Evolutionary conservation across 495 filamentous ascomycete genomes (phyloP), one percentile per base, ranked within the genome.

Genomic region (Astrocystis sublimbata): DNA sequence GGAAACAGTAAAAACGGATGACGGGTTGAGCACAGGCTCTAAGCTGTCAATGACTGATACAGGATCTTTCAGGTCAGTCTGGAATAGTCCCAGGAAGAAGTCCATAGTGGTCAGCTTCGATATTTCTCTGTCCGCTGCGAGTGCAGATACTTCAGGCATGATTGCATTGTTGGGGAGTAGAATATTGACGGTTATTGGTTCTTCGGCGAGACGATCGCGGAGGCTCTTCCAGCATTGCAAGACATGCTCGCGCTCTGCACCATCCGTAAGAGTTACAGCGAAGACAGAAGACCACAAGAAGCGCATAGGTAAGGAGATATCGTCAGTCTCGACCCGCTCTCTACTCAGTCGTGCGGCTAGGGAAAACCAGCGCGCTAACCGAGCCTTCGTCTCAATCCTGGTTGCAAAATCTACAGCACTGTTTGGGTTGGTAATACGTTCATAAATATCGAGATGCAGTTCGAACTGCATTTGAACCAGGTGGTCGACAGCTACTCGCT

Each of bases 101-200:
- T 96, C 96, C 85, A 94, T 92, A 0, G 92, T 98, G 13, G 90
- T 96, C 13, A 98, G 79, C 69, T 92, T 90, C 46, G 90, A 91
- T 26, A 96, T 89, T 68, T 99, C 94, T 31, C 92, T 87, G 47
- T 96, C 92, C 12, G 93, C 86, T 3, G 90, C 89, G 12, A 81
- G 81, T 4, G 82, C 78, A 0, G 96, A 97, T 17, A 99, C 81
- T 70, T 97, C 92, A 0, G 92, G 87, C 87, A 99, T 96, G 41
- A 90, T 81, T 1, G 84, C 83, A 68, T 96, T 97, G 66, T 98
- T 98, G 15, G 87, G 86, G 6, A 98, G 81, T 40, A 78, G 79
- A 58, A 98, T 86, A 2, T 78, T 74, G 0, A 71, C 58, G 6
- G 71, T 66, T 7, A 69, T 62, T 6, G 53, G 9, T 26, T 75